Evolutionary conservation across 2,329 filamentous ascomycete species (phyloP).

Genomic region (Neurospora sp.): DNA sequence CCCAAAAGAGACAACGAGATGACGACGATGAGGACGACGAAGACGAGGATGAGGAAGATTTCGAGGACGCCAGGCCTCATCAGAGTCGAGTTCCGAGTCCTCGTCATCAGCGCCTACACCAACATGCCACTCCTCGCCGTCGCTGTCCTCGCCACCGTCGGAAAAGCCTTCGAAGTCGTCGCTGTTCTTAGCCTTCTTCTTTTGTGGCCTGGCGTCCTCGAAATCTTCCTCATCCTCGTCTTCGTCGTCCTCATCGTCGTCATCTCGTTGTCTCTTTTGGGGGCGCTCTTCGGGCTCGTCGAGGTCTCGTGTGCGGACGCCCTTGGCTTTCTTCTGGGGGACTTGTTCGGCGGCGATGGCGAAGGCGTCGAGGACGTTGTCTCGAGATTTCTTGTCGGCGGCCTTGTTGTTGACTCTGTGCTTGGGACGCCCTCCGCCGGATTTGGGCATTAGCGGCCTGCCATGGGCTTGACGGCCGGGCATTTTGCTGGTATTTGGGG

Average conservation of each 20-base stretch:
- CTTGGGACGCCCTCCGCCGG: constrained; percentile 10
- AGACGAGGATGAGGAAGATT: too few species aligned
- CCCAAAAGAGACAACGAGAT: too few species aligned
- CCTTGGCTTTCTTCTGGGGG: constrained; percentile 27
- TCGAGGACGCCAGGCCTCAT: too few species aligned
- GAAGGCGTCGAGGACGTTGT: constrained; percentile 47
- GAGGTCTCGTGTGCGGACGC: constrained; percentile 35
- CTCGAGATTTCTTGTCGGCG: constrained; percentile 21
- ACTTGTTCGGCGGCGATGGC: constrained; percentile 46
- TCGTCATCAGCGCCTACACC: constrained; percentile 53
- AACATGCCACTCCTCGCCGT: constrained; percentile 77
- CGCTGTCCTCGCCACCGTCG: constrained; percentile 47
- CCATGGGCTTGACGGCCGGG: constrained; percentile 51
- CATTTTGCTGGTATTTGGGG: constrained; percentile 28
- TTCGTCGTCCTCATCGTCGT: constrained; percentile 38
- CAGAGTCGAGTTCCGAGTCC: constrained; percentile 56
- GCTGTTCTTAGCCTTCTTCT: constrained; percentile 30
- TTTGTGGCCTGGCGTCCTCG: constrained; percentile 41
- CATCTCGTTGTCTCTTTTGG: constrained; percentile 25
- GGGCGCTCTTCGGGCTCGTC: not conserved
- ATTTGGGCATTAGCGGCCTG: constrained; percentile 34
- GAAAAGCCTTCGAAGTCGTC: constrained; percentile 55
- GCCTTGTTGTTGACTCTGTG: constrained; percentile 23
- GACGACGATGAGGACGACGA: too few species aligned
- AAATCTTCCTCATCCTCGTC: constrained; percentile 55